Conservation (phyloP, 305 asterid genomes). For the Solanum hybrid region DNA sequence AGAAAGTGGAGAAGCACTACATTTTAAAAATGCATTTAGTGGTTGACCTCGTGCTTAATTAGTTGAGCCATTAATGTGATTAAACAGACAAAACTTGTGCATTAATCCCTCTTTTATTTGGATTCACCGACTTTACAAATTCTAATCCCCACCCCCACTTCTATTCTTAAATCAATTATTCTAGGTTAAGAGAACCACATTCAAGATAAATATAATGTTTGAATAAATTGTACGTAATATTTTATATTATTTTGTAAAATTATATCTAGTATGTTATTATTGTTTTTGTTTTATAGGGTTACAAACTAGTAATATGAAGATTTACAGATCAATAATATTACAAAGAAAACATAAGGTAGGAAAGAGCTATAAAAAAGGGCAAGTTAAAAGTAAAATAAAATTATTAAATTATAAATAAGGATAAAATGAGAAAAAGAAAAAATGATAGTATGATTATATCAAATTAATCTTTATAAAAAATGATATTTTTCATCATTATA, state of each 20-base stretch:
- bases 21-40: conserved; percentile 6
- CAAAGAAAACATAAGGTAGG: neutral
- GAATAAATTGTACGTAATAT: neutral
- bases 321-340: neutral
- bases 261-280: too few species aligned
- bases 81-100: conserved; percentile 9
- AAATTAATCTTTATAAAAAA: too few species aligned
- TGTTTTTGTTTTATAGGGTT: too few species aligned
- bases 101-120: neutral
- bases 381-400: too few species aligned
- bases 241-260: too few species aligned
- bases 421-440: neutral
- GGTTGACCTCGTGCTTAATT: conserved; percentile 29
- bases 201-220: neutral
- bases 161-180: neutral
- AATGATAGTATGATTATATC: neutral
- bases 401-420: too few species aligned
- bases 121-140: conserved; percentile 13
- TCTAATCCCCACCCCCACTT: neutral
- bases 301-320: neutral
- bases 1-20: conserved; percentile 13
- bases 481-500: neutral
- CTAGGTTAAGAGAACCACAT: neutral
- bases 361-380: neutral
- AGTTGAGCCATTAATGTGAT: conserved; percentile 22